Evolutionary conservation across 257 asterid genomes (phyloP), one percentile per base, ranked within the genome.

Genomic region (Solanum microdontum): DNA sequence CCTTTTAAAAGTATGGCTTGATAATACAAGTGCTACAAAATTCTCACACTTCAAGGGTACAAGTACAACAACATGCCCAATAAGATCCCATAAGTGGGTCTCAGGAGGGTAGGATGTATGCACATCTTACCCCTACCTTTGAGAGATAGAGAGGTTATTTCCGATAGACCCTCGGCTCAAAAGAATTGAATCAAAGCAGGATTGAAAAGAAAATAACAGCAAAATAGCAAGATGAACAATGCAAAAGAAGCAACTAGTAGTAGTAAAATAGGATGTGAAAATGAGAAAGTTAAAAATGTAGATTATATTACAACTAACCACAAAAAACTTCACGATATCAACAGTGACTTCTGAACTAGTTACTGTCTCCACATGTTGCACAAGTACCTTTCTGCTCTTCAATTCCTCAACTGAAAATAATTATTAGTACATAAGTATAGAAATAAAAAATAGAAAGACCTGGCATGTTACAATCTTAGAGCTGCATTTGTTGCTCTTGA

Each of bases 311-410:
- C 64, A 39, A 92, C 97, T 92, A 43, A 97, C 99, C 99, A 93
- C 91, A 76, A 93, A 90, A n/a, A 94, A 91, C 83, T 89, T 94
- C 89, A 95, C 89, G 86, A 93, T 94, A 87, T 94, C 94, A 73
- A 87, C 87, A 68, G 98, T 91, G 82, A 93, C 93, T 88, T 89
- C 91, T 9, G 98, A 89, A 92, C 92, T 94, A 74, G 91, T 87
- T 51, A 94, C 90, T 64, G 98, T 95, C 93, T 97, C 98, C 89
- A 95, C 95, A 77, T 92, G 98, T 15, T 84, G 97, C 76, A 97
- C 98, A 88, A 97, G 91, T 51, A 97, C 85, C 94, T 97, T 97
- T 88, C 87, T 92, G 82, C 91, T 87, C 91, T 88, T 93, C 86
- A 85, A 88, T 91, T 91, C 97, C 89, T 92, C 95, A 30, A 86